Evolutionary conservation across 805 yeast species (phyloP), one percentile per base, ranked within the genome.

Genomic region (Sugiyamaella mastotermitis): DNA sequence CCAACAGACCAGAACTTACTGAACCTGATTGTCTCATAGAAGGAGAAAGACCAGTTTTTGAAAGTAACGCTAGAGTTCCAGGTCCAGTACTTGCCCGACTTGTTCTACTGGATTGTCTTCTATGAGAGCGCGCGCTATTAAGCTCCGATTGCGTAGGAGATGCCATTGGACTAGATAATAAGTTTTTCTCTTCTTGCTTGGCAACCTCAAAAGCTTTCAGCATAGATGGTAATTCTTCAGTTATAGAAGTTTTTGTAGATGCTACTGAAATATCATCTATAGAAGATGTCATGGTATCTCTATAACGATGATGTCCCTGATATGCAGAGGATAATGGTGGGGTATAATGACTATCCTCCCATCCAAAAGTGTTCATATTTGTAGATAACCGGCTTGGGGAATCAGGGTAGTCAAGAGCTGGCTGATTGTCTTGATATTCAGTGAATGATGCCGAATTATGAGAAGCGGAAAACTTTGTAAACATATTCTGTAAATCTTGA

Each of bases 401-500:
- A 27, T 31, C 33, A 18, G 11, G 23, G 24, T 31, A 20, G 18
- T 31, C 33, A 9, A 20, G 11, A 13, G 11, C 17, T n/a, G n/a
- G n/a, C n/a, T n/a, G n/a, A 31, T 17, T 20, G 6, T 17, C 21
- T 31, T 35, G 20, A 8, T 16, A 22, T 30, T 11, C 24, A 10
- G 35, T 6, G 15, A 20, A 10, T 16, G 27, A 15, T 11, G 13
- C 8, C 17, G 16, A 5, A 13, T 21, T 14, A 3, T 37, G 22
- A 3, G 26, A 8, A 15, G 35, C 3, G 29, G 53, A 41, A 39
- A 47, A 55, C 37, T 46, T 46, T 25, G 34, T 26, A 41, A 56
- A 56, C 61, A 56, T 56, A n/a, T 40, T 40, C 33, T 48, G 47
- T 13, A 56, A 43, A 26, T 56, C 61, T 3, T 43, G 41, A 7